Percentiles rank a stretch among this genome's conserved stretches.
Conservation (phyloP, 2,329 filamentous ascomycete species). For the Penicillium sp. region DNA sequence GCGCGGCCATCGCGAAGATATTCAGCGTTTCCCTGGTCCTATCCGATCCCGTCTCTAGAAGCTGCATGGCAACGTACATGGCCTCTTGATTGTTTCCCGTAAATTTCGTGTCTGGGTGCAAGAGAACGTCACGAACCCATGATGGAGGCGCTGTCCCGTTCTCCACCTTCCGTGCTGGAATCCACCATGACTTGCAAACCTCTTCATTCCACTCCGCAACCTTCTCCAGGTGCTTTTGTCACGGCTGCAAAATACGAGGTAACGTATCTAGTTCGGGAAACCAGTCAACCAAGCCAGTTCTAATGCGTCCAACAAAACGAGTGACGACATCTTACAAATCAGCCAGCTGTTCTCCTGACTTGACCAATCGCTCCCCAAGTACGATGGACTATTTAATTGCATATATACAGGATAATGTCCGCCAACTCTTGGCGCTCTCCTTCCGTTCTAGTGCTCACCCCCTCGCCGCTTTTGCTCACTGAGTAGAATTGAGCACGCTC, state of each 20-base stretch:
- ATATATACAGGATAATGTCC: no score
- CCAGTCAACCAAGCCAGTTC: slow-evolving; percentile 40
- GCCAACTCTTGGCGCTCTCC: no score
- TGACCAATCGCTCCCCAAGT: slow-evolving; percentile 36
- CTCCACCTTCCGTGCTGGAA: slow-evolving; percentile 28
- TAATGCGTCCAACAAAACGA: slow-evolving; percentile 40
- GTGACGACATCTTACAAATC: slow-evolving; percentile 43
- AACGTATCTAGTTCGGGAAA: slow-evolving; percentile 39
- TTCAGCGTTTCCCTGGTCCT: slow-evolving; percentile 45
- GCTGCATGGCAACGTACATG: slow-evolving; percentile 45
- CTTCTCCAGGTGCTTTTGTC: slow-evolving; percentile 33
- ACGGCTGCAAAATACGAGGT: slow-evolving; percentile 19
- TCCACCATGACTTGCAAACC: slow-evolving; percentile 41
- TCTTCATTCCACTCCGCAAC: slow-evolving; percentile 39
- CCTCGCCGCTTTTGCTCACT: no score
- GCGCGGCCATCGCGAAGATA: slow-evolving; percentile 33
- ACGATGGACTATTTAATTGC: slow-evolving; percentile 42
- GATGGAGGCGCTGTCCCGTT: slow-evolving; percentile 36
- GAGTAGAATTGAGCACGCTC: no score
- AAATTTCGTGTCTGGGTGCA: slow-evolving; percentile 33
- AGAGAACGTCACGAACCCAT: slow-evolving; percentile 39
- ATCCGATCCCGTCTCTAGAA: slow-evolving; percentile 50
- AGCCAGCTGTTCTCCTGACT: slow-evolving; percentile 37
- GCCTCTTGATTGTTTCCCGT: slow-evolving; percentile 37
- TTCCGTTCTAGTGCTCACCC: no score